Evolutionary conservation across 371 early-diverging fungal genomes (phyloP).

Genomic region (Ordospora pajunii): DNA sequence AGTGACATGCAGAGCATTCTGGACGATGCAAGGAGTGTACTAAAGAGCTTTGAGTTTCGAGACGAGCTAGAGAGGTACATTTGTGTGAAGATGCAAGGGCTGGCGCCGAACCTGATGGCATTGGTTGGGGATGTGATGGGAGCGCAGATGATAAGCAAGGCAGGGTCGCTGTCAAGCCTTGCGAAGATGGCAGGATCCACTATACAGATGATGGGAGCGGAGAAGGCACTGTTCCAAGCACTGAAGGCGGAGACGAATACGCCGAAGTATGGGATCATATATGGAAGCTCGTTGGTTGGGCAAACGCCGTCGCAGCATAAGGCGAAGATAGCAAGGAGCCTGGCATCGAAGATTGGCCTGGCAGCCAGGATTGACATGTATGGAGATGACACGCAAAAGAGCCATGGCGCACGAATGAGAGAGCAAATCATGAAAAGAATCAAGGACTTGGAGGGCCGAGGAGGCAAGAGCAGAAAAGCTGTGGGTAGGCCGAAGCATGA

Average conservation of each 20-base stretch:
- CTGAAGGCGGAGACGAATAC: slow-evolving; percentile 82
- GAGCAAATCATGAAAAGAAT: slow-evolving; percentile 24
- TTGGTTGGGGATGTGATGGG: slow-evolving; percentile 80
- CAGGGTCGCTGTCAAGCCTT: slow-evolving; percentile 76
- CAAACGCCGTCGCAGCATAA: slow-evolving; percentile 73
- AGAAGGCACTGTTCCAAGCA: slow-evolving; percentile 88
- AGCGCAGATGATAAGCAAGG: slow-evolving; percentile 77
- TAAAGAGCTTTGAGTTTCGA: slow-evolving; percentile 73
- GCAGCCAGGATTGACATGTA: slow-evolving; percentile 84
- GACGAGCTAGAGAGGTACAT: slow-evolving; percentile 75
- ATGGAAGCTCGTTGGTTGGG: slow-evolving; percentile 75
- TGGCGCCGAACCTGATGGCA: slow-evolving; percentile 80
- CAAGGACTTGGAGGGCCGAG: slow-evolving; percentile 21
- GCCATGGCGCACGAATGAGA: slow-evolving; percentile 9
- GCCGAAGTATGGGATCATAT: slow-evolving; percentile 88
- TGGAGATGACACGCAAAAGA: neutral
- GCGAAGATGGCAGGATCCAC: slow-evolving; percentile 83
- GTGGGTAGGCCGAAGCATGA: slow-evolving; percentile 17
- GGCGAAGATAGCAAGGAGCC: slow-evolving; percentile 79
- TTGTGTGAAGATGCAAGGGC: slow-evolving; percentile 74
- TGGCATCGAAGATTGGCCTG: slow-evolving; percentile 80
- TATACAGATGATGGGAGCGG: slow-evolving; percentile 88
- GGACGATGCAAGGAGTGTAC: slow-evolving; percentile 70
- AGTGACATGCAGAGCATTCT: slow-evolving; percentile 76
- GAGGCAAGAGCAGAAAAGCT: neutral